phyloP scores from a whole-genome alignment of 352 stramenopile genomes.

The Globisporangium canariense region DNA sequence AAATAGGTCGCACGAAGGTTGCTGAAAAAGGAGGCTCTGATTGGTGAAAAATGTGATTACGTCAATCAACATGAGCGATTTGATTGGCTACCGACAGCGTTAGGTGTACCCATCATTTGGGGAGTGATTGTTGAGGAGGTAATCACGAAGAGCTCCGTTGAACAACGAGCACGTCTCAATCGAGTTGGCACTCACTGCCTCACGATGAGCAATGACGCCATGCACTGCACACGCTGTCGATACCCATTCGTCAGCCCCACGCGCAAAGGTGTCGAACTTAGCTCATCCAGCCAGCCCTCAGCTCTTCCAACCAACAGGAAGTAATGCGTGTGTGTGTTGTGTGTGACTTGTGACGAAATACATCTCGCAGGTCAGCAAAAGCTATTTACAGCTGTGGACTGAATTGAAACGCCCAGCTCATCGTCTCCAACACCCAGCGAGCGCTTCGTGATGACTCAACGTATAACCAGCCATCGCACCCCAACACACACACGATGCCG shows the following conservation, averaged over 20 bases:
- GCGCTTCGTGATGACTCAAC: too few relatives aligned
- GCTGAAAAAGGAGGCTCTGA: background rate
- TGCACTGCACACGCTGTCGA: background rate
- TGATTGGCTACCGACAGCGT: conserved; percentile 1
- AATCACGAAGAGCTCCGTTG: conserved; percentile 1
- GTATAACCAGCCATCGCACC: background rate
- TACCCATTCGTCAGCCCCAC: too few relatives aligned
- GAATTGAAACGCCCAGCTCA: background rate
- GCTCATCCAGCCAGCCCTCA: too few relatives aligned
- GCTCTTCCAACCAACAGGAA: too few relatives aligned
- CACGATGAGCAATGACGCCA: background rate
- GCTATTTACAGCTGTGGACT: background rate
- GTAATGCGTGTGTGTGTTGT: too few relatives aligned
- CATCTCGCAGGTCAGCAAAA: background rate
- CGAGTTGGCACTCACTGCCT: background rate
- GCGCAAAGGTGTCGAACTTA: too few relatives aligned
- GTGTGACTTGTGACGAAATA: background rate
- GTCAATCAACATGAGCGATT: background rate
- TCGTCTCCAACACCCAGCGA: too few relatives aligned
- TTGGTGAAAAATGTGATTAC: background rate
- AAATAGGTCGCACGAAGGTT: background rate
- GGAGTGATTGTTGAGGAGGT: background rate
- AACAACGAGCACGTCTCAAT: too few relatives aligned
- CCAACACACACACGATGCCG: background rate
- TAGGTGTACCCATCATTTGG: background rate